Conservation (phyloP, 495 filamentous ascomycete species). For the Pyrenula massariospora region DNA sequence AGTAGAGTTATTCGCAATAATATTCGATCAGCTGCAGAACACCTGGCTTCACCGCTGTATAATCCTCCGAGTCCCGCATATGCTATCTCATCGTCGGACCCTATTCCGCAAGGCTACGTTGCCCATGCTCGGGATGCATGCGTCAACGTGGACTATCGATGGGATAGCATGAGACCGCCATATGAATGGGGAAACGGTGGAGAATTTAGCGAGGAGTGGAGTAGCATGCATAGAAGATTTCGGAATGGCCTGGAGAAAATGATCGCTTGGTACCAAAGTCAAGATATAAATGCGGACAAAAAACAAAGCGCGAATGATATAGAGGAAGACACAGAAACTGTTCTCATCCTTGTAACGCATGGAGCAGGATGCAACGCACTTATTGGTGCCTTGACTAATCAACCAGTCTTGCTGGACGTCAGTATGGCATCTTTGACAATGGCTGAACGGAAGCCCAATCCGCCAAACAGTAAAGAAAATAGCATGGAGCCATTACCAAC, state of each 20-base stretch:
- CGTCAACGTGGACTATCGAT: constrained; percentile 76
- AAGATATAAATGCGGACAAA: constrained; percentile 19
- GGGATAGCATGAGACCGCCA: constrained; percentile 77
- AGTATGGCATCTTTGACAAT: constrained; percentile 83
- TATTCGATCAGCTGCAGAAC: neutral
- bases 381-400: constrained; percentile 79
- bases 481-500: neutral
- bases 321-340: constrained; percentile 52
- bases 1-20: neutral
- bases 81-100: constrained; percentile 64
- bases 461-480: constrained; percentile 8
- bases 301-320: constrained; percentile 18
- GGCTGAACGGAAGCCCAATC: constrained; percentile 56
- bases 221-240: constrained; percentile 82
- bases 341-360: constrained; percentile 89
- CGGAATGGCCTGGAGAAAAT: constrained; percentile 62
- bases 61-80: constrained; percentile 68
- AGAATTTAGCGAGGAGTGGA: constrained; percentile 88
- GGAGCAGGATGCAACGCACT: constrained; percentile 97
- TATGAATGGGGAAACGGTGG: constrained; percentile 79
- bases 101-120: constrained; percentile 80
- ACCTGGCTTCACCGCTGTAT: constrained; percentile 33
- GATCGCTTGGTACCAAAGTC: constrained; percentile 68
- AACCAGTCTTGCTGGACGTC: constrained; percentile 81
- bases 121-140: constrained; percentile 87